A percentile compares a stretch with the other conserved stretches of the same genome.
Evolutionary conservation across 805 yeast species (phyloP).

Genomic region (Saccharomyces jurei): DNA sequence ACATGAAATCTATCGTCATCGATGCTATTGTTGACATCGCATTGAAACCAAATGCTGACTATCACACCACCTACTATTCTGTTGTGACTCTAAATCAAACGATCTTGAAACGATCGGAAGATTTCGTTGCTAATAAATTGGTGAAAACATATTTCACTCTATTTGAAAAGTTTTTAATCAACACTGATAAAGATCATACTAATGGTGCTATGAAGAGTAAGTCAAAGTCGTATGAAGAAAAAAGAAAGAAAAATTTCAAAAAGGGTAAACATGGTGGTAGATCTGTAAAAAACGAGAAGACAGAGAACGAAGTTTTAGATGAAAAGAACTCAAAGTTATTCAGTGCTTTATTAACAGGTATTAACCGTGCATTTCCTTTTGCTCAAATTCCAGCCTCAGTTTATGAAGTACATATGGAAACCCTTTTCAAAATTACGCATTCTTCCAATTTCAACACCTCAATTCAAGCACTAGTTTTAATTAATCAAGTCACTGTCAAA

Average conservation of each 20-base stretch:
- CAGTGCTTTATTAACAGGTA: slow-evolving; percentile 86
- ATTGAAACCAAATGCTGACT: slow-evolving; percentile 67
- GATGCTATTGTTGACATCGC: slow-evolving; percentile 75
- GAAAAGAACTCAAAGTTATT: slow-evolving; percentile 81
- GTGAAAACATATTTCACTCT: slow-evolving; percentile 78
- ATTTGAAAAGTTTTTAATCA: slow-evolving; percentile 74
- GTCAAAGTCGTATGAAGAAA: slow-evolving; percentile 40
- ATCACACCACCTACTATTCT: slow-evolving; percentile 83
- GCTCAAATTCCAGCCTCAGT: slow-evolving; percentile 63
- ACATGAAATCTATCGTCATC: slow-evolving; percentile 78
- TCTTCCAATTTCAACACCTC: slow-evolving; percentile 90
- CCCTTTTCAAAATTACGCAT: slow-evolving; percentile 84
- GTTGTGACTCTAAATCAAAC: slow-evolving; percentile 88
- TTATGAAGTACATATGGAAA: slow-evolving; percentile 69
- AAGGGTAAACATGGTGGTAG: slow-evolving; percentile 85
- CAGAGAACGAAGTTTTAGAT: slow-evolving; percentile 56
- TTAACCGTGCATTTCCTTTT: slow-evolving; percentile 93
- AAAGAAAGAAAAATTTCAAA: slow-evolving; percentile 68
- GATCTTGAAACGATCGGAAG: slow-evolving; percentile 70
- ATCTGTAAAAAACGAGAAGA: slow-evolving; percentile 54
- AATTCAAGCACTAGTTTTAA: slow-evolving; percentile 81
- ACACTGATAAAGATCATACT: slow-evolving; percentile 45
- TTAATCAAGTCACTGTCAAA: slow-evolving; percentile 66
- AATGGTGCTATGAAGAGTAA: slow-evolving; percentile 28
- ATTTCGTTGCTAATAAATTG: slow-evolving; percentile 71